phyloP scores from a whole-genome alignment of 202 grass and related monocot species.

The Panicum virgatum region DNA sequence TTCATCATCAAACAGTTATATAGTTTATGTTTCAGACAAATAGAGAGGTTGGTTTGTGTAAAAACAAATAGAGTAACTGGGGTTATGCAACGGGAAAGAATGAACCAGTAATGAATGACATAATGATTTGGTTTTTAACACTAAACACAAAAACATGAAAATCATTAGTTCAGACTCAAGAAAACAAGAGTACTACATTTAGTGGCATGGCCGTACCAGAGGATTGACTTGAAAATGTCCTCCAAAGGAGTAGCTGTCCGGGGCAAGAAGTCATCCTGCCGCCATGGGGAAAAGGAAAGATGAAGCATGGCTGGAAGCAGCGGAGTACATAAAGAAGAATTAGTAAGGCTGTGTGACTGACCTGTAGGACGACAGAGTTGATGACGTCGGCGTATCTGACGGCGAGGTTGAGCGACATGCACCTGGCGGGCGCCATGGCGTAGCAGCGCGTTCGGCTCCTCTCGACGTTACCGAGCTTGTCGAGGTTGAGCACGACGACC shows the following conservation, averaged over 20 bases:
- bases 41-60: not conserved
- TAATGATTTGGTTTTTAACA: not conserved
- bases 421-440: constrained; percentile 71
- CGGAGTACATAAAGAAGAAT: not conserved
- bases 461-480: constrained; percentile 61
- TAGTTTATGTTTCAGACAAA: not conserved
- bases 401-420: constrained; percentile 89
- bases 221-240: constrained; percentile 96
- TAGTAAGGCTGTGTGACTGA: not conserved
- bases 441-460: constrained; percentile 67
- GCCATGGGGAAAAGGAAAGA: constrained; percentile 29
- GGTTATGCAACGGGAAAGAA: constrained; percentile 19
- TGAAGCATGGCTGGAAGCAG: not conserved
- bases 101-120: not conserved
- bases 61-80: not conserved
- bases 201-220: constrained; percentile 52
- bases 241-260: constrained; percentile 84
- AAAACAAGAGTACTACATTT: not conserved
- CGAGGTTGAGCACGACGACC: constrained; percentile 76
- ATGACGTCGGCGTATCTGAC: constrained; percentile 89
- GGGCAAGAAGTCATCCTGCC: constrained; percentile 91
- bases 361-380: constrained; percentile 87
- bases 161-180: not conserved
- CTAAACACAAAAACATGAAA: not conserved
- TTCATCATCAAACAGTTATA: not conserved